Base-by-base conservation (phyloP, 2,329 filamentous ascomycete genomes). In the Chalaropsis ovoidea region DNA sequence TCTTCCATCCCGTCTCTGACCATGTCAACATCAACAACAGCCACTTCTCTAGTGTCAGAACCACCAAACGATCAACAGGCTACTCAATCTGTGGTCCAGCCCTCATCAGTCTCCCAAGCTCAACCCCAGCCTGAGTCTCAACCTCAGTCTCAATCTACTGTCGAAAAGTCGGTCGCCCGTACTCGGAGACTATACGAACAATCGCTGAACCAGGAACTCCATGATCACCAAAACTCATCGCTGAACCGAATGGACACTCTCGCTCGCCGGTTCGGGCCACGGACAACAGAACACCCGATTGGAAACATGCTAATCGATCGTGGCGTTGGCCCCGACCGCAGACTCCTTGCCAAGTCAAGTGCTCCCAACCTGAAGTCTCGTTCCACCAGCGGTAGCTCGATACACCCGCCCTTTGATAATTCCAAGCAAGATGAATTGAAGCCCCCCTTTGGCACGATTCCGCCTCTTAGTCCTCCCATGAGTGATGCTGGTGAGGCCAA, bases 401-500 rank as follows among this genome's bases (percentile, higher is more conserved):
- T 39, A 15, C 42, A 63, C 7, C 63, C 65, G 8, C 27, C 61
- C 13, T 68, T 69, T 35, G 62, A 70, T n/a, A 67, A 68, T 11
- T 65, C 66, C 47, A 68, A 69, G 17, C 42, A 63, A 8, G 69
- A 72, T 19, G 73, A 76, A 24, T 68, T 71, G 60, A 76, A 73
- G 67, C 62, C 71, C 2, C 67, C 64, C 1, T 76, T 75, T 66
- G 74, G 72, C 27, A 71, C 70, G 7, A 73, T 71, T 15, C 76
- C 76, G 3, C 77, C 77, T 52, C 69, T 78, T n/a, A 79, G 77
- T 68, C 77, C 77, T 2, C 84, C 89, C 0, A 81, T 86, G 27
- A 85, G 86, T 68, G 92, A 96, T 70, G 79, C 84, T 60, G 90
- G 88, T 63, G 95, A 94, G 72, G 88, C 89, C 4, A 95, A 90